Evolutionary conservation across 768 basidiomycete genomes (phyloP).

Genomic region (Suillus subaureus): DNA sequence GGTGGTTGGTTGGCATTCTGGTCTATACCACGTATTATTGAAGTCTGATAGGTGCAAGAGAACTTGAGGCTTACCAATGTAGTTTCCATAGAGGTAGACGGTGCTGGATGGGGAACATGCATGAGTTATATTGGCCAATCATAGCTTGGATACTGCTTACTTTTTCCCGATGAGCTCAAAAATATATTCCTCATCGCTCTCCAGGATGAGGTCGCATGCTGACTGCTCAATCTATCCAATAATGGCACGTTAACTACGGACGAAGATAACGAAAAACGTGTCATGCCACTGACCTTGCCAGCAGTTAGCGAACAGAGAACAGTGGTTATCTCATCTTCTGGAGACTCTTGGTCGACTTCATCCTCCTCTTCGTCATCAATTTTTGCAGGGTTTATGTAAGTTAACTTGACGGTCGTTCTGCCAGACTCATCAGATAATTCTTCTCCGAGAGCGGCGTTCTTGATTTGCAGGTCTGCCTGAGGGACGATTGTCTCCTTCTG

Average conservation of each 20-base stretch:
- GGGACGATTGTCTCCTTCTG: conserved; percentile 58
- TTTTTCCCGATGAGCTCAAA: conserved; percentile 84
- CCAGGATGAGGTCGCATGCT: conserved; percentile 68
- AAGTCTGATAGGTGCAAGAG: neutral
- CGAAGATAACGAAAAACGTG: neutral
- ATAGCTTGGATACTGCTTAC: conserved; percentile 40
- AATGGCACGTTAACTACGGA: conserved; percentile 9
- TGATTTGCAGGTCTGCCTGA: conserved; percentile 72
- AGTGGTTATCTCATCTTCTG: conserved; percentile 47
- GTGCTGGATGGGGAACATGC: conserved; percentile 42
- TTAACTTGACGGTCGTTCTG: conserved; percentile 69
- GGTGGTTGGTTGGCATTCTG: conserved; percentile 55
- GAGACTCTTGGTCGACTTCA: conserved; percentile 39
- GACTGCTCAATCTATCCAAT: conserved; percentile 72
- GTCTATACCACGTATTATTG: conserved; percentile 40
- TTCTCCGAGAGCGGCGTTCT: conserved; percentile 81
- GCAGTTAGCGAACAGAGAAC: conserved; percentile 81
- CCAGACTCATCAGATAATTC: conserved; percentile 60
- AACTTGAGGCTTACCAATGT: conserved; percentile 57
- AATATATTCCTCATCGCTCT: conserved; percentile 62
- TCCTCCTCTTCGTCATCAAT: conserved; percentile 48
- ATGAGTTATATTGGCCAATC: conserved; percentile 1
- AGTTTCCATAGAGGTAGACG: conserved; percentile 83
- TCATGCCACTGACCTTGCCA: conserved; percentile 61
- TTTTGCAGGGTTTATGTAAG: conserved; percentile 44